phyloP scores from a whole-genome alignment of 768 basidiomycete genomes.

The Trametes punicea region DNA sequence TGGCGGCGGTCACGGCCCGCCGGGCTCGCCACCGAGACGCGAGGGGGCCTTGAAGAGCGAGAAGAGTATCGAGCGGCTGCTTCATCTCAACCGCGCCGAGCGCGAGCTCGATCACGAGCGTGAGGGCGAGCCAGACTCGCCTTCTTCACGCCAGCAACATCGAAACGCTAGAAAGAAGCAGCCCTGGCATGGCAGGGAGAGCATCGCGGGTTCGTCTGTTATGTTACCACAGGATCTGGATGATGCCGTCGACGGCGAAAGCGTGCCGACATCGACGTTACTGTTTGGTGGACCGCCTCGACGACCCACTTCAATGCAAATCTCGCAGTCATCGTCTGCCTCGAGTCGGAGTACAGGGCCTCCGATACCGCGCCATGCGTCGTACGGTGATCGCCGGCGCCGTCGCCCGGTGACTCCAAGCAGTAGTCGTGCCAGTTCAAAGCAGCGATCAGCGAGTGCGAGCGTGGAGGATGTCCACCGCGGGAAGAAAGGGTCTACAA shows the following conservation, averaged over 20 bases:
- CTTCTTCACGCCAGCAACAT: slow-evolving; percentile 18
- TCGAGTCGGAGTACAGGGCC: slow-evolving; percentile 21
- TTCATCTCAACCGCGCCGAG: slow-evolving; percentile 26
- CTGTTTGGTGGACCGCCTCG: slow-evolving; percentile 25
- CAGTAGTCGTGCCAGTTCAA: slow-evolving; percentile 28
- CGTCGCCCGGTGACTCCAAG: slow-evolving; percentile 21
- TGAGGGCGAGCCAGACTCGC: slow-evolving; percentile 19
- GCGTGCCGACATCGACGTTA: slow-evolving; percentile 15
- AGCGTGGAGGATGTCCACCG: slow-evolving; percentile 28
- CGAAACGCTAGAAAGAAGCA: slow-evolving; percentile 15
- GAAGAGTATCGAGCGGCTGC: slow-evolving; percentile 31
- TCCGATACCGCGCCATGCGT: slow-evolving; percentile 28
- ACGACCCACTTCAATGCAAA: slow-evolving; percentile 45
- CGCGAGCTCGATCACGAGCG: slow-evolving; percentile 10
- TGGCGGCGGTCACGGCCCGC: slow-evolving; percentile 40
- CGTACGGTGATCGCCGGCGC: slow-evolving; percentile 22
- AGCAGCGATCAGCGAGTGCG: slow-evolving; percentile 26
- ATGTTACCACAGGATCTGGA: slow-evolving; percentile 27
- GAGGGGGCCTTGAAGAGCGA: slow-evolving; percentile 30
- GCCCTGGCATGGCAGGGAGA: slow-evolving; percentile 5
- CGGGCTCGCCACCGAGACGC: slow-evolving; percentile 38
- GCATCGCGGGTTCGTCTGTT: slow-evolving; percentile 26
- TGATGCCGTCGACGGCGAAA: slow-evolving; percentile 13
- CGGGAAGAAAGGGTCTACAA: slow-evolving; percentile 12
- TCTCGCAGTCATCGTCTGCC: slow-evolving; percentile 25